Conservation (phyloP, 208 protist genomes). For the Leishmania major region DNA sequence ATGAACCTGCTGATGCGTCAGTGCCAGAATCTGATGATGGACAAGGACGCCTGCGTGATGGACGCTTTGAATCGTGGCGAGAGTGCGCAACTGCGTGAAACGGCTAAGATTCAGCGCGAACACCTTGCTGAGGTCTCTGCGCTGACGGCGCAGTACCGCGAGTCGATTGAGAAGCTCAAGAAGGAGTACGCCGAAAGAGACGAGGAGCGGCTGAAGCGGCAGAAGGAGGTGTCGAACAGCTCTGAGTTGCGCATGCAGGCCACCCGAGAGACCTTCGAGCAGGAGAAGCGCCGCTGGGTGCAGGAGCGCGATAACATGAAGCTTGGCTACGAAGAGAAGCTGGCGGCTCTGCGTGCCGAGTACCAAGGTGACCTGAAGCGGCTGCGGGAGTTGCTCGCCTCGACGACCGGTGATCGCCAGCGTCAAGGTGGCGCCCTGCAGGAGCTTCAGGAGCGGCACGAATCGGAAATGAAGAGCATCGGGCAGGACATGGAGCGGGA, state of each 20-base stretch:
- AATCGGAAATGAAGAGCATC: slow-evolving; percentile 25
- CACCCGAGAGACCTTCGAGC: slow-evolving; percentile 27
- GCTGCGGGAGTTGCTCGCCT: slow-evolving; percentile 33
- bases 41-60: slow-evolving; percentile 28
- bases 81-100: slow-evolving; percentile 16
- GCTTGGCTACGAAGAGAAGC: slow-evolving; percentile 40
- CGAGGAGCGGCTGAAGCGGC: not conserved
- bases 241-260: slow-evolving; percentile 40
- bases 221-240: slow-evolving; percentile 10
- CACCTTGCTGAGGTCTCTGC: slow-evolving; percentile 34
- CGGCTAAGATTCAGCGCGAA: slow-evolving; percentile 23
- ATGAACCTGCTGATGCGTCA: slow-evolving; percentile 14
- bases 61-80: slow-evolving; percentile 26
- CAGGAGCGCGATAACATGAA: slow-evolving; percentile 38
- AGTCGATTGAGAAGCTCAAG: slow-evolving; percentile 22
- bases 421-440: slow-evolving; percentile 35
- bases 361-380: slow-evolving; percentile 41
- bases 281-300: slow-evolving; percentile 35
- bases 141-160: slow-evolving; percentile 23
- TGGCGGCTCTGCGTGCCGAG: slow-evolving; percentile 23
- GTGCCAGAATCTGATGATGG: slow-evolving; percentile 18
- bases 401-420: slow-evolving; percentile 29
- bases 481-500: slow-evolving; percentile 20
- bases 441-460: slow-evolving; percentile 35
- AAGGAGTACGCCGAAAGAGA: slow-evolving; percentile 27